A percentile compares a stretch with the other conserved stretches of the same genome.
Evolutionary conservation across 768 basidiomycete species (phyloP).

Genomic region (Suillus subluteus): DNA sequence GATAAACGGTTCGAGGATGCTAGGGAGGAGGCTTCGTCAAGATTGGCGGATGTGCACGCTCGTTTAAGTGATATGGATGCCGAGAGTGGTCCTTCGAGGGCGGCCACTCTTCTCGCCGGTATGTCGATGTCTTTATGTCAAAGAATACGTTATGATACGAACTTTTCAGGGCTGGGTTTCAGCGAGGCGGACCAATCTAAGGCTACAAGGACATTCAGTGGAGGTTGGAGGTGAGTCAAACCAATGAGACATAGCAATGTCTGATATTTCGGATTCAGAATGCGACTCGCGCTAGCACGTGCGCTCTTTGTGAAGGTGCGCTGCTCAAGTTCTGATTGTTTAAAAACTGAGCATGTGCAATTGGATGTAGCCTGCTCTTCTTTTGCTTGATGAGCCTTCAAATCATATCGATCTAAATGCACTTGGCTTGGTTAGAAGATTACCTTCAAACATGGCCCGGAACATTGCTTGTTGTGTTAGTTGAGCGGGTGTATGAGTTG

Average conservation of each 20-base stretch:
- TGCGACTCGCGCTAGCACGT: conserved; percentile 94
- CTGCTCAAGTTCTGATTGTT: not conserved
- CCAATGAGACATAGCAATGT: not conserved
- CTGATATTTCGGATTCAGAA: conserved; percentile 48
- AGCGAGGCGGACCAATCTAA: conserved; percentile 83
- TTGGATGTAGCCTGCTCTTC: conserved; percentile 59
- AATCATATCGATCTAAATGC: conserved; percentile 98
- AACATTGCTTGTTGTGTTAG: conserved; percentile 90
- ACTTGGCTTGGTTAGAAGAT: conserved; percentile 95
- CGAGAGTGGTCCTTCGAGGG: conserved; percentile 93
- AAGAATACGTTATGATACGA: conserved; percentile 2
- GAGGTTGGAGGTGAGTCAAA: conserved; percentile 84
- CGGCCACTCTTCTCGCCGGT: conserved; percentile 89
- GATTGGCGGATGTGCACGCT: conserved; percentile 88
- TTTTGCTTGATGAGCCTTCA: conserved; percentile 92
- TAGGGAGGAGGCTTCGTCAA: conserved; percentile 79
- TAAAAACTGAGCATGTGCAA: conserved; percentile 1
- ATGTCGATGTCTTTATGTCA: conserved; percentile 13
- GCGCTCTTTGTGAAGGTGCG: conserved; percentile 93
- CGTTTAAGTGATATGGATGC: conserved; percentile 98
- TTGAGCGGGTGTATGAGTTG: conserved; percentile 14
- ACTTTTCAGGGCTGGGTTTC: conserved; percentile 80
- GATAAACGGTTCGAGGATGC: conserved; percentile 84
- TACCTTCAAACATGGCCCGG: conserved; percentile 95
- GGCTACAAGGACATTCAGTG: conserved; percentile 86